Base-by-base conservation (phyloP, 768 basidiomycete genomes). In the Phylloporus rhodoxanthus region DNA sequence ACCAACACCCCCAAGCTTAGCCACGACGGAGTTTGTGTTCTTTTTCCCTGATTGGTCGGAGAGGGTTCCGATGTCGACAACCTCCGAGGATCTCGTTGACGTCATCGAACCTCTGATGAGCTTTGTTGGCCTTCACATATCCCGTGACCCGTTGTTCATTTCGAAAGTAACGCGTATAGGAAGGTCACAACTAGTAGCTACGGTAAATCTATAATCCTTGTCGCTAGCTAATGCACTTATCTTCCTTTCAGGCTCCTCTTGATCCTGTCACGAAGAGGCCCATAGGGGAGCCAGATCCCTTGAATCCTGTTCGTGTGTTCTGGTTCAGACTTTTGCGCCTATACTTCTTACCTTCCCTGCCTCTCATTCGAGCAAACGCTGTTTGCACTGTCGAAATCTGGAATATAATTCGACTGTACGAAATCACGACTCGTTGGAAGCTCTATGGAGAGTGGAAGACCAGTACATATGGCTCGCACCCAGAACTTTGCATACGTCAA, bases 361-460 rank as follows among this genome's bases (percentile, higher is more conserved):
- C 93, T 40, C 77, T 95, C 41, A 85, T 91, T 51, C 79, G 83
- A 26, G 84, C 85, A 32, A 92, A 93, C 60, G 86, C 91, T 7
- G 86, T 91, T 20, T 90, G 86, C 65, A 88, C 91, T 23, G 85
- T 87, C 39, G 94, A 97, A 59, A 76, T 97, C 8, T 99, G 96
- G 96, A 82, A 84, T 50, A 82, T 98, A 45, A 78, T 98, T 42
- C 76, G 82, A 34, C 79, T 82, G 54, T 90, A 85, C 63, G 84
- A 88, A 48, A 84, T 83, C 46, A 80, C 84, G 6, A 72, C 78
- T 20, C 89, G 96, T 8, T 99, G 92, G 86, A 78, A 77, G 41
- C 73, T 99, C 28, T 99, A 99, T 61, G 96, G 93, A 36, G 94
- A 97, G 71, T 98, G 96, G 96, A 87, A 86, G 66, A 73, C 80